Evolutionary conservation across 495 filamentous ascomycete genomes (phyloP), one percentile per base, ranked within the genome.

Genomic region (Bacidia rubella): DNA sequence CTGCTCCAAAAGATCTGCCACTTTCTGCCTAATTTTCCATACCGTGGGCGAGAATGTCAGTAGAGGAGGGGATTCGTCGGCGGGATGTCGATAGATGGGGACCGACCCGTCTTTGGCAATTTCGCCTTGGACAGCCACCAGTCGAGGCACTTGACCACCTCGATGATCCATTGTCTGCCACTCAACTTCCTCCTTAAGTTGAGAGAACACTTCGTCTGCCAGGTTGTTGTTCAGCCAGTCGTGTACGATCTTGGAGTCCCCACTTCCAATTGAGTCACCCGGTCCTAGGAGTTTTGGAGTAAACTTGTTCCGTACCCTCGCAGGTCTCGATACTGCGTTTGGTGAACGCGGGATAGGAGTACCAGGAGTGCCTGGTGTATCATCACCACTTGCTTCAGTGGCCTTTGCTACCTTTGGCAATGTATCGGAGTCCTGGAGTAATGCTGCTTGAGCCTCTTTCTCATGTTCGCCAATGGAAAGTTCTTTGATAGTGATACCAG

Each of bases 101-200:
- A 86, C 83, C 53, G 76, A 82, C 49, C 87, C 87, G 60, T 93
- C 86, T 2, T 74, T 62, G 45, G 67, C 73, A 45, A 86, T 68
- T 25, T 74, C 70, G 4, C 89, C 93, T 64, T 97, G 87, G 9
- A 93, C 88, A 35, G 88, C 87, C 29, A 97, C 87, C n/a, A 96
- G 79, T 38, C 92, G 79, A 27, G 92, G 92, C 2, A 98, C 92
- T 60, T 92, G 84, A 12, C 92, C 92, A 26, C 87, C 85, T 47
- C 88, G 77, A 62, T 96, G 92, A 49, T 81, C 83, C 92, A 98
- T 98, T 52, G 77, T 83, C 57, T 89, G 82, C 90, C 90, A 98
- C 57, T 71, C 68, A 1, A 97, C 83, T 62, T 97, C 92, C 20
- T 40, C 43, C 67, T n/a, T 72, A 57, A 12, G 74, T 69, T 2